phyloP scores from a whole-genome alignment of 1,284 basidiomycete species.

The Exsudoporus floridanus region DNA sequence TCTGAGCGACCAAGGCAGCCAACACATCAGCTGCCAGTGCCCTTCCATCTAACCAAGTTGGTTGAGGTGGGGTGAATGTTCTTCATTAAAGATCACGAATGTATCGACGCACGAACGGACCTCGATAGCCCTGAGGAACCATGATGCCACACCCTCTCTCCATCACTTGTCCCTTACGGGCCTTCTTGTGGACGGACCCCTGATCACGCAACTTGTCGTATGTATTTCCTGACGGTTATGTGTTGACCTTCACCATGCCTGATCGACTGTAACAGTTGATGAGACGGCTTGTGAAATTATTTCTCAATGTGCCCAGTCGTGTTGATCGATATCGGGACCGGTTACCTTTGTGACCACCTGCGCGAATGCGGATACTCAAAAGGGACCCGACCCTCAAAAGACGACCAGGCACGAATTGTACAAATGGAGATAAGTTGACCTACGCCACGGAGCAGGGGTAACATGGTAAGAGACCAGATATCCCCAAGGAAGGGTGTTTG shows the following conservation, averaged over 20 bases:
- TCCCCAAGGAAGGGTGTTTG: no score
- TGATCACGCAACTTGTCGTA: no score
- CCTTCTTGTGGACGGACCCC: background rate
- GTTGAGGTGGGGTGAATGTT: background rate
- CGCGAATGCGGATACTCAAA: background rate
- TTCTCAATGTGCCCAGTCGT: background rate
- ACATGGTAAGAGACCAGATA: no score
- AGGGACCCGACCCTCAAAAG: background rate
- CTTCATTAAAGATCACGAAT: background rate
- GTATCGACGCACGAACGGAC: background rate
- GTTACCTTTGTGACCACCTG: background rate
- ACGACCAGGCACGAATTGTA: background rate
- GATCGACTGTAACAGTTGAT: no score
- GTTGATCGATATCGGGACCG: background rate
- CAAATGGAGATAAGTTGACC: no score
- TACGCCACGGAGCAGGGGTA: no score
- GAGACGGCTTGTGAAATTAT: background rate
- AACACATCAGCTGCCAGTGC: no score
- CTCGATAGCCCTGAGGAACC: background rate
- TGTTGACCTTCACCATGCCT: no score
- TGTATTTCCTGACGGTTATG: background rate
- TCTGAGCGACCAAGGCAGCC: background rate
- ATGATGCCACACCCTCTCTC: background rate
- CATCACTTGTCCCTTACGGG: background rate
- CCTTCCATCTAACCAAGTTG: background rate